Conservation (phyloP, 169 alveolate genomes). For the Plasmodium berghei region DNA sequence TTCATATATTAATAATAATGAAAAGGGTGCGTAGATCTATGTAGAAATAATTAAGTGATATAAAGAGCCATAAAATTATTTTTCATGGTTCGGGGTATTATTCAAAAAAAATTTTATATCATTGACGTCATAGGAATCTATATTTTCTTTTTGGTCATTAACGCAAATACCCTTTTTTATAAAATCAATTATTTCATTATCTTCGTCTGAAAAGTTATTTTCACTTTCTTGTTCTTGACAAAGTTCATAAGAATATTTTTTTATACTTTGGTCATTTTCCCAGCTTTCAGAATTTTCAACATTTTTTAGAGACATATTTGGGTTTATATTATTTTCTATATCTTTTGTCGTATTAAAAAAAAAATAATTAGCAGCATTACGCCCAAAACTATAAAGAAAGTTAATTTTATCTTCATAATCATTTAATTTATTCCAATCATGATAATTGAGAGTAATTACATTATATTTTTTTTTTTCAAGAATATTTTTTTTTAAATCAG, state of each 20-base stretch:
- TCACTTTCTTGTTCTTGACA: not conserved
- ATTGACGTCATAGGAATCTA: slow-evolving; percentile 8
- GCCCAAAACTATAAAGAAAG: slow-evolving; percentile 66
- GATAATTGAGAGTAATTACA: slow-evolving; percentile 55
- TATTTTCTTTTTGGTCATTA: not conserved
- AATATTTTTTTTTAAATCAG: slow-evolving; percentile 44
- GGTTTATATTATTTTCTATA: not conserved
- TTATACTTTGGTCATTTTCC: not conserved
- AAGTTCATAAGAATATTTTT: not conserved
- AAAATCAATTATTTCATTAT: slow-evolving; percentile 50
- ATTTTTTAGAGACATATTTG: not conserved
- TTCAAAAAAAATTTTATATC: slow-evolving; percentile 31
- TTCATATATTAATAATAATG: no score
- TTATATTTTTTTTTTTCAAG: slow-evolving; percentile 52
- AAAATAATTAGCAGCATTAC: slow-evolving; percentile 63
- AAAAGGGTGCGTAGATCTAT: no score
- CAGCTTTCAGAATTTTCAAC: not conserved
- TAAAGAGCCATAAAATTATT: no score
- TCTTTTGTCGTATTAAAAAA: slow-evolving; percentile 1
- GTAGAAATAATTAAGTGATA: no score
- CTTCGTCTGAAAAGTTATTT: slow-evolving; percentile 60
- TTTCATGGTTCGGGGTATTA: not conserved
- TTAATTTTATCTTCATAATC: slow-evolving; percentile 74
- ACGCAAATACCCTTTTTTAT: slow-evolving; percentile 21
- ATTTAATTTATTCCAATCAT: slow-evolving; percentile 72